Evolutionary conservation across 768 basidiomycete genomes (phyloP).

Genomic region (Serpula lacrymans): DNA sequence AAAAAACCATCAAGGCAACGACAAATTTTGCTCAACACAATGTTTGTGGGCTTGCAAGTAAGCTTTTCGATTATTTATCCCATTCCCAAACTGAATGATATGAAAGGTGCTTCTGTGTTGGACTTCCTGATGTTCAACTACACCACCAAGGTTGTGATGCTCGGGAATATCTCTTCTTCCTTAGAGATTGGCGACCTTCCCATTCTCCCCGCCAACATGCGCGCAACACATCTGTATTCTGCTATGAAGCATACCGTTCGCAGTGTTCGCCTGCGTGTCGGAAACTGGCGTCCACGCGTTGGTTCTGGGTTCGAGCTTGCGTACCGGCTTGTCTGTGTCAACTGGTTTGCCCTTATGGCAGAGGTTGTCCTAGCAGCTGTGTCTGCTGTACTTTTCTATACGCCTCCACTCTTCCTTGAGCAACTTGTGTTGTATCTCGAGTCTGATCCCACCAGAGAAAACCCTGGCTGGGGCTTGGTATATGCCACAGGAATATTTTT

Average conservation of each 20-base stretch:
- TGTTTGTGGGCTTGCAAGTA: conserved; percentile 63
- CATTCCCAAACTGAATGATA: background rate
- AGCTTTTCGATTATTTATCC: conserved; percentile 6
- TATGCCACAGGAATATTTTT: conserved; percentile 52
- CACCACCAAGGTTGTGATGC: conserved; percentile 83
- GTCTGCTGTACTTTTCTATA: conserved; percentile 64
- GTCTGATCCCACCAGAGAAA: conserved; percentile 49
- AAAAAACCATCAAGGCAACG: conserved; percentile 56
- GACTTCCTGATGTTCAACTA: conserved; percentile 73
- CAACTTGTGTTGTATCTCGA: conserved; percentile 64
- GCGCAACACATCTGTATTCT: conserved; percentile 60
- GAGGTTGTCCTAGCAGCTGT: conserved; percentile 51
- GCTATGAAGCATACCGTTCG: conserved; percentile 59
- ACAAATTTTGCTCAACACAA: conserved; percentile 71
- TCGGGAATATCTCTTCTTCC: conserved; percentile 68
- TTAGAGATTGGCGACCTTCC: conserved; percentile 89
- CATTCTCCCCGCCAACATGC: conserved; percentile 71
- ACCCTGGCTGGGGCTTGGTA: conserved; percentile 73
- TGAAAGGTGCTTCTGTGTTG: conserved; percentile 43
- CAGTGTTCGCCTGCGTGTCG: conserved; percentile 46
- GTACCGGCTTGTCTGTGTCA: conserved; percentile 61
- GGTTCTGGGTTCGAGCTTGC: conserved; percentile 65
- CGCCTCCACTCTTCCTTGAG: conserved; percentile 58
- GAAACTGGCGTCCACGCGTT: conserved; percentile 54
- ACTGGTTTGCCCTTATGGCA: conserved; percentile 36